Conservation (phyloP, 768 basidiomycete genomes). For the Pleurotus pulmonarius region DNA sequence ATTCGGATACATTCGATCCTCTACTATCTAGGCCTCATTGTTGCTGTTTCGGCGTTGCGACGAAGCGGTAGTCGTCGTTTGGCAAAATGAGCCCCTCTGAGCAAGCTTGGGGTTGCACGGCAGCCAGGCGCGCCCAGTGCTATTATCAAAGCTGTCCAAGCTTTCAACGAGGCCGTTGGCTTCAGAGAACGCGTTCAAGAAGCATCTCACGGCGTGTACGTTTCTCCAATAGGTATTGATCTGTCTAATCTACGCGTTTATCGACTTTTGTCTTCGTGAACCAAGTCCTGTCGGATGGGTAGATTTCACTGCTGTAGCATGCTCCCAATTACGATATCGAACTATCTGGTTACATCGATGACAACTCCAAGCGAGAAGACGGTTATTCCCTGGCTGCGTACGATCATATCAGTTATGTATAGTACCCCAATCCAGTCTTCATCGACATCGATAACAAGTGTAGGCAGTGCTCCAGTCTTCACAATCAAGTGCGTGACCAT, state of each 20-base stretch:
- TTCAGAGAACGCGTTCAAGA: too few species aligned
- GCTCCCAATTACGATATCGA: background rate
- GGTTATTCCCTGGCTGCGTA: background rate
- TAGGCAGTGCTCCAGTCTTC: slow-evolving; percentile 4
- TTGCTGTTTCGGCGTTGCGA: too few species aligned
- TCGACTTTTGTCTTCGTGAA: background rate
- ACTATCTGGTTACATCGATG: background rate
- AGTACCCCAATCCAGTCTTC: slow-evolving; percentile 9
- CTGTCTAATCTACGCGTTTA: background rate
- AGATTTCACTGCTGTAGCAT: background rate
- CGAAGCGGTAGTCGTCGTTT: too few species aligned
- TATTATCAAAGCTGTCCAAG: too few species aligned
- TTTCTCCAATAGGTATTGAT: background rate
- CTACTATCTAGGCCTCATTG: too few species aligned
- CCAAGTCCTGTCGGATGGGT: background rate
- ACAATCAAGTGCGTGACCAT: slow-evolving; percentile 13
- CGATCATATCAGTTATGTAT: slow-evolving; percentile 3
- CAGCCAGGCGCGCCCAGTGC: too few species aligned
- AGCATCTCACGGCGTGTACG: background rate
- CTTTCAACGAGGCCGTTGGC: too few species aligned
- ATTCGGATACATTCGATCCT: too few species aligned
- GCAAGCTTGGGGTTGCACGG: too few species aligned
- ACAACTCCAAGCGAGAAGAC: background rate
- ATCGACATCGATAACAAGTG: slow-evolving; percentile 28
- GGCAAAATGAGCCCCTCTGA: too few species aligned